Evolutionary conservation across 257 asterid genomes (phyloP).

Genomic region (Scutellaria barbata): DNA sequence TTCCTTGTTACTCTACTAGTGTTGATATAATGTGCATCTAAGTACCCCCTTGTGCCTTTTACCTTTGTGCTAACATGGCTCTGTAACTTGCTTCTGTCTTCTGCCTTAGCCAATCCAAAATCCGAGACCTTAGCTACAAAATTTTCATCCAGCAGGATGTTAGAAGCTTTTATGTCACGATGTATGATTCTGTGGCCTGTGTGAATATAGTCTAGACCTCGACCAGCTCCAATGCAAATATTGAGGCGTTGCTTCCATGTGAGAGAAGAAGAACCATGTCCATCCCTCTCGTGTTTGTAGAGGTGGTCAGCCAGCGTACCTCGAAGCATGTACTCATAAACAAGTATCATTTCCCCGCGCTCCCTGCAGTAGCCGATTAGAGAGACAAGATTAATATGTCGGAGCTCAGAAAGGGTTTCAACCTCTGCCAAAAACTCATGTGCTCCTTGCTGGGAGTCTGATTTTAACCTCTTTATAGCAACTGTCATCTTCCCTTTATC

Average conservation of each 20-base stretch:
- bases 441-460: conserved; percentile 53
- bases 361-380: conserved; percentile 61
- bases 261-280: conserved; percentile 29
- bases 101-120: conserved; percentile 67
- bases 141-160: conserved; percentile 58
- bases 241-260: conserved; percentile 50
- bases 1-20: conserved; percentile 51
- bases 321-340: too few species aligned
- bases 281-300: conserved; percentile 34
- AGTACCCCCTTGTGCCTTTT: conserved; percentile 62
- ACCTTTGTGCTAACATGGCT: conserved; percentile 55
- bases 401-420: too few species aligned
- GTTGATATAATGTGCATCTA: conserved; percentile 56
- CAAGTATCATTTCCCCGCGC: conserved; percentile 47
- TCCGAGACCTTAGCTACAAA: conserved; percentile 64
- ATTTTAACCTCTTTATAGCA: conserved; percentile 53
- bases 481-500: too few species aligned
- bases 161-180: conserved; percentile 60
- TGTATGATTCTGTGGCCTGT: conserved; percentile 55
- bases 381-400: conserved; percentile 54
- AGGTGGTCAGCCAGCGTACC: conserved; percentile 56
- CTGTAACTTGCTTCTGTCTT: conserved; percentile 40
- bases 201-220: conserved; percentile 59
- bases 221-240: conserved; percentile 60
- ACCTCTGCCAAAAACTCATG: conserved; percentile 58